Conservation (phyloP, 768 basidiomycete genomes). For the Lactarius pseudohatsudake region DNA sequence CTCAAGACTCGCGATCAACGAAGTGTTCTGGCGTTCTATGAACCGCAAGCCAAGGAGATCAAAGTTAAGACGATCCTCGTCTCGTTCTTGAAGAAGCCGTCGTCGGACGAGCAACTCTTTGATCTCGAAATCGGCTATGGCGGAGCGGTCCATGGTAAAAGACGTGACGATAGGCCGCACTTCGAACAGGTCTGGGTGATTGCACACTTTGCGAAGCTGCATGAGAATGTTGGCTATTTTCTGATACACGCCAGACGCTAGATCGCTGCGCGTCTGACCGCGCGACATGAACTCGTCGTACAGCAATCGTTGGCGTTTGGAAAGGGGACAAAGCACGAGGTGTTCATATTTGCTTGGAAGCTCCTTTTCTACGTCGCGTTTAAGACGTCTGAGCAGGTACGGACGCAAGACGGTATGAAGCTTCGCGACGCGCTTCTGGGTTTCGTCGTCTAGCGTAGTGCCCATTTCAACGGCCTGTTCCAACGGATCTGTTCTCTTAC, state of each 20-base stretch:
- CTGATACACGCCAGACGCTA: slow-evolving; percentile 83
- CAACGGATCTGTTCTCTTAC: slow-evolving; percentile 66
- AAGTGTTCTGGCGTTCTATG: slow-evolving; percentile 51
- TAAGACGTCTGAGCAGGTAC: slow-evolving; percentile 92
- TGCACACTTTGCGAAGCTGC: slow-evolving; percentile 97
- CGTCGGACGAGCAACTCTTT: slow-evolving; percentile 85
- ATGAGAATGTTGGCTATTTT: slow-evolving; percentile 94
- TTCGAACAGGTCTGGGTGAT: slow-evolving; percentile 91
- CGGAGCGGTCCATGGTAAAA: slow-evolving; percentile 73
- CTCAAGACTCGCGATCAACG: slow-evolving; percentile 53
- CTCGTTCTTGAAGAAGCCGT: slow-evolving; percentile 54
- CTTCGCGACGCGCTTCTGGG: slow-evolving; percentile 77
- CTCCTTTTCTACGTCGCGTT: slow-evolving; percentile 96
- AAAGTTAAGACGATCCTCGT: slow-evolving; percentile 58
- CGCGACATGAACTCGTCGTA: slow-evolving; percentile 97
- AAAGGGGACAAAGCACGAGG: slow-evolving; percentile 81
- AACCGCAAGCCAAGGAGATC: slow-evolving; percentile 66
- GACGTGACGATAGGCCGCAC: slow-evolving; percentile 80
- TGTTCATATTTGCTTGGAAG: slow-evolving; percentile 94
- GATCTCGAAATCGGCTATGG: slow-evolving; percentile 77
- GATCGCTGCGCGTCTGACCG: slow-evolving; percentile 75
- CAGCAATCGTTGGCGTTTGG: slow-evolving; percentile 90
- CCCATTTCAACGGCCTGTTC: slow-evolving; percentile 93
- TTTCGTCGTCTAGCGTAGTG: slow-evolving; percentile 73
- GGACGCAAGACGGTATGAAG: slow-evolving; percentile 95